Evolutionary conservation across 1,284 basidiomycete genomes (phyloP), one percentile per base, ranked within the genome.

Genomic region (Cryptococcus maquisensis): DNA sequence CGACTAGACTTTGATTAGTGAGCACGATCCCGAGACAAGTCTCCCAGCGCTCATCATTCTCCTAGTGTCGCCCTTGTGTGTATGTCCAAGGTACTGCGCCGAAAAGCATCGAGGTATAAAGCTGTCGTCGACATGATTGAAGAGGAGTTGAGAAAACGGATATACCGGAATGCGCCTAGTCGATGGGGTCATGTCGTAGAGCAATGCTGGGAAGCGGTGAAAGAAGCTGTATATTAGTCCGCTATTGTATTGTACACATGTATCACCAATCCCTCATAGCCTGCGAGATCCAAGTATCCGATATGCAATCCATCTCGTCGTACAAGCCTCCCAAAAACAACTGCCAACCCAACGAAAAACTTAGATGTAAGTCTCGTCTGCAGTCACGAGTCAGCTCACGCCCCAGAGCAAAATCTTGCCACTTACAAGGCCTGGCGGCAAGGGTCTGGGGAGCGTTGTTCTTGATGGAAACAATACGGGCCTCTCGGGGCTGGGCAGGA

Each of bases 401-500:
- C 44, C 20, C n/a, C 20, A 4, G 12, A 16, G 8, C 0, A 23
- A 20, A 10, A 46, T 12, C 9, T 8, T 32, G 32, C 35, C n/a
- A 68, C 69, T 79, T 75, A 79, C 80, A 98, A 68, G 85, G 85
- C 71, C 91, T 82, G 71, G 93, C 92, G 61, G 84, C 85, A 78
- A 98, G 90, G 59, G 95, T 98, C 81, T 95, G 88, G 56, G 95
- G 90, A 43, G 82, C 80, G 81, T 98, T 98, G 72, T 84, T 83
- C 66, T 78, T 77, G 62, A 81, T 78, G 56, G 87, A 86, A 74
- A 98, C 85, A 67, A 82, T 84, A 79, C 81, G 85, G 32, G 89
- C 83, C 69, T 86, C 86, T 60, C 93, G 86, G 62, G 96, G 95
- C 62, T 84, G 86, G 52, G 80, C 84, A 61, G 91, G 94, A 66